A percentile compares a stretch with the other conserved stretches of the same genome.
Conservation (phyloP, 768 basidiomycete genomes). For the Strobilomyces echinocephalus region DNA sequence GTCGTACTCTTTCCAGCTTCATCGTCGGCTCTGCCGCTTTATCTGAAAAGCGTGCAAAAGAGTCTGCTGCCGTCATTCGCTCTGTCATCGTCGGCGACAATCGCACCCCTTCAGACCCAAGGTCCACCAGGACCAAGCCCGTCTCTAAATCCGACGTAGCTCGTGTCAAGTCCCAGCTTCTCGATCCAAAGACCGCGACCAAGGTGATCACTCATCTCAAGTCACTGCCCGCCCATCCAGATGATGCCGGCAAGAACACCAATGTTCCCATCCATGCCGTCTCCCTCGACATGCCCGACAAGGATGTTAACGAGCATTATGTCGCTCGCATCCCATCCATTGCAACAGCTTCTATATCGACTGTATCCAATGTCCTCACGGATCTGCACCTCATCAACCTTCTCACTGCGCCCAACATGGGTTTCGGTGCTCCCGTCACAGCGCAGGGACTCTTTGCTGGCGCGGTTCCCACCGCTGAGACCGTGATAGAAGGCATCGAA, state of each 20-base stretch:
- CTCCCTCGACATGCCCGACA: constrained; percentile 61
- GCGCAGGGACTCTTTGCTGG: constrained; percentile 66
- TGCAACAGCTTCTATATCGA: constrained; percentile 45
- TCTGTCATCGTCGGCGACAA: constrained; percentile 62
- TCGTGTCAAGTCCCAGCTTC: constrained; percentile 64
- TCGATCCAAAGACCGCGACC: constrained; percentile 62
- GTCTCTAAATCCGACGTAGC: constrained; percentile 49
- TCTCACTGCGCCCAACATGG: constrained; percentile 56
- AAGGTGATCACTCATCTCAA: constrained; percentile 70
- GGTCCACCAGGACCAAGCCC: constrained; percentile 36
- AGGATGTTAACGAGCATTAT: constrained; percentile 55
- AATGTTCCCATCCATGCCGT: constrained; percentile 70
- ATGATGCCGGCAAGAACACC: constrained; percentile 7
- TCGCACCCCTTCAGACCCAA: constrained; percentile 26
- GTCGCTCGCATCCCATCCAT: constrained; percentile 51
- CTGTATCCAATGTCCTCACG: constrained; percentile 47
- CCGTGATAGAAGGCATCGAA: constrained; percentile 62
- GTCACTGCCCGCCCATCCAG: constrained; percentile 40
- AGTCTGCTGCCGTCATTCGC: constrained; percentile 60
- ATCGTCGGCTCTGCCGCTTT: constrained; percentile 29
- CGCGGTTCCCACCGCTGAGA: constrained; percentile 69
- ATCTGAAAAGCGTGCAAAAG: constrained; percentile 57
- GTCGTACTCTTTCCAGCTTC: constrained; percentile 30
- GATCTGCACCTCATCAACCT: constrained; percentile 61
- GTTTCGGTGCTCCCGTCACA: constrained; percentile 70